Base-by-base conservation (phyloP, 305 asterid species). In the Petunia hybrid region DNA sequence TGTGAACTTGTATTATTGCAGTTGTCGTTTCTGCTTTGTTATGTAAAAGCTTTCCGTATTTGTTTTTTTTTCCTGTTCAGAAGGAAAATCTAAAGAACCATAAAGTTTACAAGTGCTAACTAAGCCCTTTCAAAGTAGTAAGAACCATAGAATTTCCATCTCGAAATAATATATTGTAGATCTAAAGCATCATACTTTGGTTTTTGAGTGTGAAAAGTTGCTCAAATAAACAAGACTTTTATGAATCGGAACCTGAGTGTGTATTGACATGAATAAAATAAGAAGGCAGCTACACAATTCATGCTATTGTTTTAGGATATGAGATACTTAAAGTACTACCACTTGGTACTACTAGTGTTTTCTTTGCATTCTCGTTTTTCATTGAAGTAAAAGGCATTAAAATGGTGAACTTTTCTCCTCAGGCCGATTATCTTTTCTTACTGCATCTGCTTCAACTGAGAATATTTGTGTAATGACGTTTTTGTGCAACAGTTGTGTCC, bases 401-500 rank as follows among this genome's bases (percentile, higher is more conserved):
- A 36, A 53, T 74, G 48, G 79, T 53, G 79, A 74, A 74, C 64
- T 36, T 36, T 38, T 53, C 53, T 53, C 38, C 35, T 53, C 62
- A 36, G 63, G 5, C 36, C 48, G 53, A 73, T 13, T 53, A 36
- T 74, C 78, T 53, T 63, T 8, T 67, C 80, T 14, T 38, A 42
- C 79, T 55, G 40, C 81, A 76, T 63, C 48, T 80, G 80, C 61
- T 69, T 79, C 78, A 81, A 85, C 67, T 78, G 48, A 81, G 67
- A 13, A 41, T 80, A 82, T 83, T 81, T 82, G 68, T 82, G 77
- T 76, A 55, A 87, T 68, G 80, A 5, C 48, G 82, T 77, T 61
- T 64, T 57, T 80, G 45, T 61, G 46, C 81, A 71, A 64, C 97
- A 95, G 98, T 69, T 95, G 81, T 95, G 98, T 78, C 98, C 99